Base-by-base conservation (phyloP, 176 grass and related monocot genomes). In the Pontederia paniculata region DNA sequence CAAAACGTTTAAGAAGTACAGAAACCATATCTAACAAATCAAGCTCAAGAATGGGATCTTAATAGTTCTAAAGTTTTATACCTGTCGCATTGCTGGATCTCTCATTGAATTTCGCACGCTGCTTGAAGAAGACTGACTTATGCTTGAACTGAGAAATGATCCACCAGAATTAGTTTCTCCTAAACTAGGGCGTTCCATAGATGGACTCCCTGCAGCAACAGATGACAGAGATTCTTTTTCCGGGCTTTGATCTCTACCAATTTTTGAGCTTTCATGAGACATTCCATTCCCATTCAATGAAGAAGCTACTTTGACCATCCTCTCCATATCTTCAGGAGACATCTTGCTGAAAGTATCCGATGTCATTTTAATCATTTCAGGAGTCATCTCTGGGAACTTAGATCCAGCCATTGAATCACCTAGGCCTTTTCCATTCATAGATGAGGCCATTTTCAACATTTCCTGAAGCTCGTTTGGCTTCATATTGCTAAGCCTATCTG, bases 41-140 rank as follows among this genome's bases (percentile, higher is more conserved):
- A 50, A 41, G 12, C 43, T 37, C 1, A n/a, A 41, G 15, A 45
- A 13, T 45, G 12, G 47, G 41, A 49, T 4, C 48, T 57, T 25
- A 11, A 6, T 37, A 70, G 14, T 60, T 12, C 23, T 58, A 37
- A 44, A 53, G 10, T 17, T n/a, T 2, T 16, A 11, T 58, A 91
- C 93, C 93, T 98, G 83, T 55, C 83, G 80, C 93, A 82, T 91
- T 55, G 93, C 83, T 63, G 93, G 93, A 43, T 98, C 86, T 72
- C 82, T 84, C 80, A 98, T 84, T 57, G 83, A 78, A 88, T 78
- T 91, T 42, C 60, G 77, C 84, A 89, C 81, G 45, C 69, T 65
- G 60, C 57, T 59, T 21, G 85, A 74, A 53, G 79, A 72, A 3
- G 87, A 66, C 71, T 76, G 69, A 42, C 63, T 66, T 45, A 84